Evolutionary conservation across 306 rosid species (phyloP).

Genomic region (Citrullus colocynthis): DNA sequence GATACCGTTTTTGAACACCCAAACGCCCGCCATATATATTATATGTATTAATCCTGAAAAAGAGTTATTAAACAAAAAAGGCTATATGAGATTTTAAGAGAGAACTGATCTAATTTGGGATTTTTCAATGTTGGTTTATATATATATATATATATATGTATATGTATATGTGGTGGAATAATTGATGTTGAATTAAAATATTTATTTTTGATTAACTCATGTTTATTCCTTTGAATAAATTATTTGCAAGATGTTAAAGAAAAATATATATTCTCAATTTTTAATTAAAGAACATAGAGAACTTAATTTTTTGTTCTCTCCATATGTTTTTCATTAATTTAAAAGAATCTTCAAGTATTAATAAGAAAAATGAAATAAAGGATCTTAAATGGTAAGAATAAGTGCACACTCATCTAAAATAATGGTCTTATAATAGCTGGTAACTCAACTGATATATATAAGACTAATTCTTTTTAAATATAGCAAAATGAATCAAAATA

Average conservation of each 20-base stretch:
- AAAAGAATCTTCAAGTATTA: neutral
- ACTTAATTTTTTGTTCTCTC: neutral
- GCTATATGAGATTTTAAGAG: neutral
- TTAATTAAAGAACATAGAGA: neutral
- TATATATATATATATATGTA: neutral
- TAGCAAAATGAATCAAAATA: no score
- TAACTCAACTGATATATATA: no score
- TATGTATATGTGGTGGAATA: neutral
- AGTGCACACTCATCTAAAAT: neutral
- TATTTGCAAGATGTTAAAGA: neutral
- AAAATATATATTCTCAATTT: no score
- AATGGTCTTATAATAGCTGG: neutral
- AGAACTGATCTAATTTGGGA: neutral
- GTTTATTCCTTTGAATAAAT: neutral
- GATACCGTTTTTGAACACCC: slow-evolving; percentile 91
- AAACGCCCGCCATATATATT: slow-evolving; percentile 60
- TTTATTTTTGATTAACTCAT: neutral
- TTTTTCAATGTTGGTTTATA: neutral
- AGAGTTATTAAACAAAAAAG: neutral
- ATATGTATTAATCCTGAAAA: neutral
- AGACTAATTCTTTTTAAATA: no score
- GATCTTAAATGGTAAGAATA: neutral
- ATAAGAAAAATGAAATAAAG: neutral
- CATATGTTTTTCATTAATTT: neutral
- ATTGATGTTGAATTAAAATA: neutral